Conservation (phyloP, 345 rosid species). For the Brassica rapa region DNA sequence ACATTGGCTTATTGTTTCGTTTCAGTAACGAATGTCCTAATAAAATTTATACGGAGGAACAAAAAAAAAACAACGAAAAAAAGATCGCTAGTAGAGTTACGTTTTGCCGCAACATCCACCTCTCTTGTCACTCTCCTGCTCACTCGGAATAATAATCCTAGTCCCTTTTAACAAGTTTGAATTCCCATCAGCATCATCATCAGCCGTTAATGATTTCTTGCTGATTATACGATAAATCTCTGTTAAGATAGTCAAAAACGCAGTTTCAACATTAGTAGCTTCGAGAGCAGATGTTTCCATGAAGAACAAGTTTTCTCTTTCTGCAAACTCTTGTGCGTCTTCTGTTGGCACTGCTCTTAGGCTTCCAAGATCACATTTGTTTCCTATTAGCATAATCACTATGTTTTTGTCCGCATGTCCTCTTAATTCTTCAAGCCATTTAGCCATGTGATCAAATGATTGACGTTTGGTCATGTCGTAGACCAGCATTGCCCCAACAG, state of each 20-base stretch:
- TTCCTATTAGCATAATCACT: not conserved
- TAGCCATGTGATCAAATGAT: not conserved
- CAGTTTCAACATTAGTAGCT: not conserved
- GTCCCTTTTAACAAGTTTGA: not conserved
- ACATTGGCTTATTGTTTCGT: not conserved
- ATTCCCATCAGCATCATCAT: not conserved
- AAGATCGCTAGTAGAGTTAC: not conserved
- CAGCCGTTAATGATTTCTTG: not conserved
- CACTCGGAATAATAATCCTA: not conserved
- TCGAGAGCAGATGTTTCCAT: not conserved
- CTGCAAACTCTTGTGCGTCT: conserved; percentile 2
- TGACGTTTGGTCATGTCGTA: not conserved
- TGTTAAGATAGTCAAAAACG: not conserved
- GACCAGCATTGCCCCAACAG: not conserved
- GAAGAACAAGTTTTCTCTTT: not conserved
- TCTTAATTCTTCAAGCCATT: conserved; percentile 1
- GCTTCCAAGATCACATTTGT: not conserved
- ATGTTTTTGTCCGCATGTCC: not conserved
- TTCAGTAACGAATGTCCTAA: not conserved
- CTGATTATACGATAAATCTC: not conserved
- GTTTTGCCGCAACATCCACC: conserved; percentile 2
- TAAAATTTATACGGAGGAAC: not conserved
- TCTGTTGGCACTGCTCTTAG: not conserved
- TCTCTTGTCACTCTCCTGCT: not conserved
- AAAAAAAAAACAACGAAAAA: not conserved